phyloP scores from a whole-genome alignment of 177 flowering plant genomes.

The Vitis hybrid region DNA sequence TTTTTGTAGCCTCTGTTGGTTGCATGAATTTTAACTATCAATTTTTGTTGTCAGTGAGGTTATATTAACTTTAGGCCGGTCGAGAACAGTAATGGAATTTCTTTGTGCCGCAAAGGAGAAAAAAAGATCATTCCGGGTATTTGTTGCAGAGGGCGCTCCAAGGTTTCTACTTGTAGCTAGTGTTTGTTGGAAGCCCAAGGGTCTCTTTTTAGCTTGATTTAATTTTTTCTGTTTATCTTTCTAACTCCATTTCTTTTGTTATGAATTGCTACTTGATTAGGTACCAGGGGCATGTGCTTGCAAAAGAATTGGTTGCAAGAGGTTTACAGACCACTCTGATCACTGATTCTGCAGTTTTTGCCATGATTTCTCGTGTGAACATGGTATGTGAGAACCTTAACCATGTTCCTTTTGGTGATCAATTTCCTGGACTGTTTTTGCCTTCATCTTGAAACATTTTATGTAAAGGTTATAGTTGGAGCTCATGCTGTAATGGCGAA shows the following conservation, averaged over 20 bases:
- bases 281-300: conserved; percentile 94
- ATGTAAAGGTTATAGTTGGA: conserved; percentile 88
- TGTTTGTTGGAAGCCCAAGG: conserved; percentile 1
- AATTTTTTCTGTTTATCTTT: not conserved
- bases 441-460: conserved; percentile 14
- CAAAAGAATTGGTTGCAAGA: conserved; percentile 86
- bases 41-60: conserved; percentile 72
- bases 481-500: conserved; percentile 99
- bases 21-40: not conserved
- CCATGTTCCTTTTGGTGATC: not conserved
- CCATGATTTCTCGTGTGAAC: conserved; percentile 97
- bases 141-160: conserved; percentile 99
- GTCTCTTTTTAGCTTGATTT: not conserved
- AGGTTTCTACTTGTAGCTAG: conserved; percentile 45
- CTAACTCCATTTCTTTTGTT: conserved; percentile 1
- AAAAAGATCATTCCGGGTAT: conserved; percentile 89
- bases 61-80: conserved; percentile 93
- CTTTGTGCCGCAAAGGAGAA: conserved; percentile 98
- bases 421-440: conserved; percentile 7
- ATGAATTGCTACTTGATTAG: conserved; percentile 31
- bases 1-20: not conserved
- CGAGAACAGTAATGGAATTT: conserved; percentile 90
- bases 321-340: conserved; percentile 91
- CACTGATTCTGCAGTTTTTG: conserved; percentile 99
- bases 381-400: conserved; percentile 54